Evolutionary conservation across 2,329 filamentous ascomycete genomes (phyloP), one percentile per base, ranked within the genome.

Genomic region (Pyrenochaeta sp.): DNA sequence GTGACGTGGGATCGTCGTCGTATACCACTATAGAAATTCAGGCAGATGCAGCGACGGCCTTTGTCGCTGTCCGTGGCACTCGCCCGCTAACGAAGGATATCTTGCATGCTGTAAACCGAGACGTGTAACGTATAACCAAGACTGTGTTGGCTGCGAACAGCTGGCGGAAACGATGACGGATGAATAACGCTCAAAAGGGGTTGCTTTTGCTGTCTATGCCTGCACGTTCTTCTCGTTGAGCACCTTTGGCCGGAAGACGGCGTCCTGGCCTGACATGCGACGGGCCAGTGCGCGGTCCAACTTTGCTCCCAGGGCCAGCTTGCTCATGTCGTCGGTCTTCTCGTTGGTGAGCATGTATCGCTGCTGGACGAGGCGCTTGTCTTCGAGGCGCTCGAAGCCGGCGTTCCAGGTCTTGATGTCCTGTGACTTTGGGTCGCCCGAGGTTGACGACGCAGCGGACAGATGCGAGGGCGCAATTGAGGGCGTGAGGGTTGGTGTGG

Each of bases 261-360:
- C 93, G 69, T 97, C 93, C 77, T 97, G 93, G 64, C 90, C 81
- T 23, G 86, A 89, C 92, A 97, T 95, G 69, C 93, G 86, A 63
- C 92, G 85, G 64, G 89, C 89, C 49, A 97, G 85, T 18, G 93
- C 92, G 56, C 93, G 87, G 75, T 97, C 92, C 35, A 97, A 85
- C 80, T 97, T 97, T 56, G 92, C 92, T 42, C 92, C 90, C 46
- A 97, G 85, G 32, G 92, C 92, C 53, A 96, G 84, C 80, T 96
- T 96, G 80, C 87, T 88, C 77, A 96, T 82, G 73, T 90, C 88
- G 68, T 91, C 90, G 17, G 84, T 86, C 83, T 96, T 96, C 77
- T 94, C 87, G 59, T 89, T 86, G 73, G 83, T 90, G 60, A 93
- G 86, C 51, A 87, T 82, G 71, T 93, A 93, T 65, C 93, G 89